Evolutionary conservation across 1,139 yeast species (phyloP).

Genomic region (Blastobotrys capitulatus): DNA sequence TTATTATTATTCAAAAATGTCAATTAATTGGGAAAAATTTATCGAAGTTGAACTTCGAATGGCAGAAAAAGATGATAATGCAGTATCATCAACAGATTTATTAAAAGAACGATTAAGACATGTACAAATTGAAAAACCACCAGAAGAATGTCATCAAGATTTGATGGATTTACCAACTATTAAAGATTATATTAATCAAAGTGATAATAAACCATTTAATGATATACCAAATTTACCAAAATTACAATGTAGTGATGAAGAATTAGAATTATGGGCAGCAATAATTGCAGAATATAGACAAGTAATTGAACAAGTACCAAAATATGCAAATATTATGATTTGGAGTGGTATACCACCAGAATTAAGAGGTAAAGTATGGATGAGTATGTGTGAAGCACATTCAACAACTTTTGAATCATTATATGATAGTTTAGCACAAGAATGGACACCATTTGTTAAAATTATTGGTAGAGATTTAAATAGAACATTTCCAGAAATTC

Average conservation of each 20-base stretch:
- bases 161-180: constrained; percentile 13
- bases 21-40: constrained; percentile 9
- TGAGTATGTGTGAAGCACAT: constrained; percentile 33
- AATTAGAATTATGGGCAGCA: constrained; percentile 35
- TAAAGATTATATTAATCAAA: constrained; percentile 10
- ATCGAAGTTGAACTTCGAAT: constrained; percentile 10
- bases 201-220: constrained; percentile 18
- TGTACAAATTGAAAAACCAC: constrained; percentile 8
- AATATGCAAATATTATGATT: constrained; percentile 29
- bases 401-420: constrained; percentile 34
- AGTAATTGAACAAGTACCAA: constrained; percentile 31
- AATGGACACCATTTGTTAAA: constrained; percentile 42
- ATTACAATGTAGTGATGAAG: constrained; percentile 23
- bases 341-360: constrained; percentile 38
- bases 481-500: constrained; percentile 57
- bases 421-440: constrained; percentile 39
- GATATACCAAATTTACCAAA: constrained; percentile 25
- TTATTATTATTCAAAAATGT: no score
- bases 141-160: constrained; percentile 12
- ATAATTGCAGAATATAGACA: constrained; percentile 32
- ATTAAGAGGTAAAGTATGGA: constrained; percentile 36
- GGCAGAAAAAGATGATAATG: not conserved
- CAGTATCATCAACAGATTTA: constrained; percentile 3
- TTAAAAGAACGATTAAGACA: constrained; percentile 9
- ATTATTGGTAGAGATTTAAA: constrained; percentile 59